Base-by-base conservation (phyloP, 495 filamentous ascomycete species). In the Jackrogersella minutella region DNA sequence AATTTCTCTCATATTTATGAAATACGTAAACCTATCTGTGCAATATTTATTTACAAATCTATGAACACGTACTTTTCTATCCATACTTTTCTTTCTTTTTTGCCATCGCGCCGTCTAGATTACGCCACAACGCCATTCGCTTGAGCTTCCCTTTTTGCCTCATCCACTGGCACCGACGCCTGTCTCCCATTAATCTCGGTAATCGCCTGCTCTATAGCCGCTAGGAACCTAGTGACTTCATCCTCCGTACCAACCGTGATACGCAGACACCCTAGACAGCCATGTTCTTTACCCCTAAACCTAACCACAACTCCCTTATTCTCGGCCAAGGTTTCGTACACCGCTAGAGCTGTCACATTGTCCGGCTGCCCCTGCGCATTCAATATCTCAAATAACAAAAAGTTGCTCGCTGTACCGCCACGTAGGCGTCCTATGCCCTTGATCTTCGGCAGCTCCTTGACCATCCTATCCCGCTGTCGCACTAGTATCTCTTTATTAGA, bases 181-280 rank as follows among this genome's bases (percentile, higher is more conserved):
- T 53, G 51, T 44, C 69, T 68, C 4, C 75, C 74, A 34, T 81
- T 73, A 16, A 88, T 80, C 59, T 85, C 85, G 3, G 66, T 77
- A 58, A 98, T 68, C 26, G 91, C 88, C 46, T 66, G 76, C 69
- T 78, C 80, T 30, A 97, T 71, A 72, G 92, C 87, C 19, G 80
- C 76, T 75, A 99, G 74, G 72, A 98, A 88, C 66, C 84, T 85
- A 30, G 85, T 87, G 21, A 95, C 91, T 78, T 99, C 95, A 11
- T 84, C 76, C 73, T 93, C 90, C 4, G 95, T 99, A 5, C 95
- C 95, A 7, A 99, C 90, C 1, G 95, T 98, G 64, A 99, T 90
- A 37, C 95, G 83, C 71, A 99, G 75, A 71, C 94, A 97, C 1
- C 93, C 95, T 62, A 88, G 71, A 72, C 95, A 99, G 4, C 93